These are phyloP conservation scores for Aspergillaceae sp. DNA, from an alignment of 2,329 filamentous ascomycete genomes.

Conservation along the genomic window DNA sequence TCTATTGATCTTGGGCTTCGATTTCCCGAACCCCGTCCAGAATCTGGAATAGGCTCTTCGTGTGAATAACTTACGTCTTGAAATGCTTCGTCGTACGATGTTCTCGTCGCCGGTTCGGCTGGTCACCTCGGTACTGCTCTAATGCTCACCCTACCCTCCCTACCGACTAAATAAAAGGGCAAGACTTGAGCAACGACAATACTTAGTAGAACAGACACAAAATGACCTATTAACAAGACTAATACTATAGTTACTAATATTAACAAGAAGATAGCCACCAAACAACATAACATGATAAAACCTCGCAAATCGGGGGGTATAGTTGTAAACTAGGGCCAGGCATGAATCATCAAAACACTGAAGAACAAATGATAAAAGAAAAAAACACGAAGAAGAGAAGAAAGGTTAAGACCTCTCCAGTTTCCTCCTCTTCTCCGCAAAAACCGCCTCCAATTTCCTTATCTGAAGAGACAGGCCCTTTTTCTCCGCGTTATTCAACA, in stretches of 20 bases:
- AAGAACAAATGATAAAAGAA: not conserved
- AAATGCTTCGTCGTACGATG: conserved; percentile 3
- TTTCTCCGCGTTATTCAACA: conserved; percentile 72
- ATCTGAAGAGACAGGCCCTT: conserved; percentile 55
- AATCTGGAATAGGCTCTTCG: too few species aligned
- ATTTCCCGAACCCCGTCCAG: too few species aligned
- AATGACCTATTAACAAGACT: too few species aligned
- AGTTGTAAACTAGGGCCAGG: too few species aligned
- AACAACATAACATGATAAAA: too few species aligned
- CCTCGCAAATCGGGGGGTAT: too few species aligned
- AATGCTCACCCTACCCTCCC: conserved; percentile 6
- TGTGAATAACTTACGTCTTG: not conserved
- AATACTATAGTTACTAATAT: too few species aligned
- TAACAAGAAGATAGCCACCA: too few species aligned
- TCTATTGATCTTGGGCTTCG: too few species aligned
- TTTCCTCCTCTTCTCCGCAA: conserved; percentile 48
- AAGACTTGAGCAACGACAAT: too few species aligned
- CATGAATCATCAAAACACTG: too few species aligned
- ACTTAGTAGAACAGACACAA: too few species aligned
- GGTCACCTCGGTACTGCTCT: conserved; percentile 8
- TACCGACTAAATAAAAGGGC: not conserved
- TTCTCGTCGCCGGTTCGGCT: conserved; percentile 8
- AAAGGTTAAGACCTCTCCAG: conserved; percentile 19
- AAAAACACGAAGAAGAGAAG: not conserved
- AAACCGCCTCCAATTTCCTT: conserved; percentile 56